Base-by-base conservation (phyloP, 768 basidiomycete species). In the Termitomyces sp. region DNA sequence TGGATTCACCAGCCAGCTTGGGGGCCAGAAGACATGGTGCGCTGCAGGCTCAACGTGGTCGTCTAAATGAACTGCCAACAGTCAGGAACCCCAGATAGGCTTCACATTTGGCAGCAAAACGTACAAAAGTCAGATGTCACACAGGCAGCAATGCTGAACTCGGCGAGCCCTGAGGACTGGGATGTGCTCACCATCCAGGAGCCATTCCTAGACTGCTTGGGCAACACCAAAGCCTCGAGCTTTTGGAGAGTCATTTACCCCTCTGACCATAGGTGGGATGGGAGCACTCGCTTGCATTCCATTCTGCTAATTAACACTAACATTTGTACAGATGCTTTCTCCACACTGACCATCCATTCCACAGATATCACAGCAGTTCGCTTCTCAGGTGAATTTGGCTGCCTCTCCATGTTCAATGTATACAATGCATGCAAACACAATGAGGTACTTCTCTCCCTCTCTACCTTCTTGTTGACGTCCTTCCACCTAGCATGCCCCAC, bases 221-320 rank as follows among this genome's bases (percentile, higher is more conserved):
- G 14, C 5, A 37, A 37, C 5, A 37, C 13, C 5, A 39, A 39
- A 18, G 18, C 37, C 18, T 39, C 37, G 3, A 18, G 16, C 37
- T 6, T 5, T 5, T 39, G 37, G 18, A 18, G 7, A n/a, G 37
- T n/a, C 6, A 6, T 39, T 18, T 39, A 39, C 37, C 16, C 37
- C 6, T 18, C 18, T 7, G 6, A 39, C 6, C 16, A 39, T n/a
- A 18, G 18, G 16, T 6, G 18, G 3, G 37, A 39, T 39, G 16
- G 37, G 16, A 39, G 37, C 37, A 39, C 37, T 16, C 5, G 6
- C 18, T 42, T 36, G 9, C 8, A 37, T 20, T 58, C 57, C 0
- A 24, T 62, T 13, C 16, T 62, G 5, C 54, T 62, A 1, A 56
- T 62, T 3, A 58, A 62, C 34, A 34, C 57, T 13, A 58, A 58